Evolutionary conservation across 352 stramenopile species (phyloP).

Genomic region (Pythium chondricola): DNA sequence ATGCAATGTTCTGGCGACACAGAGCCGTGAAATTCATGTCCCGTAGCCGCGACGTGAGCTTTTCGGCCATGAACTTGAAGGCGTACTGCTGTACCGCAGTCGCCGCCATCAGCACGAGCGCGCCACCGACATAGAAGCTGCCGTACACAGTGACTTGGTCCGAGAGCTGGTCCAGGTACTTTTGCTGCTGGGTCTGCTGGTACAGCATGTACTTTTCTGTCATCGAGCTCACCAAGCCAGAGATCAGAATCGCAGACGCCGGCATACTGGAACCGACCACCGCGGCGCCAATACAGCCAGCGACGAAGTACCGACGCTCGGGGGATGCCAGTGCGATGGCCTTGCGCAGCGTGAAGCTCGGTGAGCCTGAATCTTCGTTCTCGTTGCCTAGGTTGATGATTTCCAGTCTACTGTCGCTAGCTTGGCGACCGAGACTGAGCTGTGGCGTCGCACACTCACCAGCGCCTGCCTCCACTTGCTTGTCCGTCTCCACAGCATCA

Average conservation of each 20-base stretch:
- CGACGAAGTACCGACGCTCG: slow-evolving; percentile 30
- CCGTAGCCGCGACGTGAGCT: slow-evolving; percentile 37
- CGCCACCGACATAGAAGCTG: slow-evolving; percentile 30
- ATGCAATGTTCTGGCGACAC: slow-evolving; percentile 41
- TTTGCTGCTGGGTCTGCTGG: slow-evolving; percentile 13
- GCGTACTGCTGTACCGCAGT: slow-evolving; percentile 28
- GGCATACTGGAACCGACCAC: slow-evolving; percentile 29
- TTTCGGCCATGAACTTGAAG: slow-evolving; percentile 46
- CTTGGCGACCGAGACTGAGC: neutral
- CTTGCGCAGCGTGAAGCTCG: slow-evolving; percentile 17
- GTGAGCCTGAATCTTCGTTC: neutral
- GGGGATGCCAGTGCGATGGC: slow-evolving; percentile 15
- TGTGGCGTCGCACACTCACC: neutral
- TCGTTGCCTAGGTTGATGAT: neutral
- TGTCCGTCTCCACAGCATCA: neutral
- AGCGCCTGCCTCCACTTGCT: neutral
- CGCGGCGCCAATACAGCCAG: slow-evolving; percentile 24
- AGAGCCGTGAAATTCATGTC: slow-evolving; percentile 43
- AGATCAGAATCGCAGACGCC: slow-evolving; percentile 18
- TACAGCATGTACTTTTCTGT: slow-evolving; percentile 22
- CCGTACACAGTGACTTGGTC: slow-evolving; percentile 29
- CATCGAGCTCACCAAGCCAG: slow-evolving; percentile 22
- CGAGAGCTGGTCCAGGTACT: slow-evolving; percentile 26
- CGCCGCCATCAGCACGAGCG: slow-evolving; percentile 20
- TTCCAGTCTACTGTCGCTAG: slow-evolving; percentile 1